Percentiles rank a stretch among this genome's conserved stretches.
phyloP scores from a whole-genome alignment of 2,329 filamentous ascomycete species.

The Ophiostoma tasmaniense region DNA sequence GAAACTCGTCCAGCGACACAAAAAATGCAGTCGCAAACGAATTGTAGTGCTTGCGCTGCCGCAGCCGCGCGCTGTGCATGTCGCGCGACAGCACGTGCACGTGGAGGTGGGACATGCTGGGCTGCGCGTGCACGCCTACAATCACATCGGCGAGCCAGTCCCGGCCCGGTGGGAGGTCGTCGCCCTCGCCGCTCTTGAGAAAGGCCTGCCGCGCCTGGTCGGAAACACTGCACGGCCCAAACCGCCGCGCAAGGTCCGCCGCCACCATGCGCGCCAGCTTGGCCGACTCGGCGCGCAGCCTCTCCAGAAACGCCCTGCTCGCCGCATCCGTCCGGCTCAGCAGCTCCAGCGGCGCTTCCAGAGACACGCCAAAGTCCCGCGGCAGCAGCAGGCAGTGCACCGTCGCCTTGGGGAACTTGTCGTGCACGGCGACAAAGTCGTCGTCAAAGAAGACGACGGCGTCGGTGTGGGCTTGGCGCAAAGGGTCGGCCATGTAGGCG shows the following conservation, averaged over 20 bases:
- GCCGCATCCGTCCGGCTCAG: constrained; percentile 40
- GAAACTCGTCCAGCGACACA: constrained; percentile 69
- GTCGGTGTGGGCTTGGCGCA: constrained; percentile 24
- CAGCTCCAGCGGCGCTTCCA: constrained; percentile 68
- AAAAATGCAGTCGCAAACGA: constrained; percentile 85
- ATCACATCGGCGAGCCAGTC: constrained; percentile 71
- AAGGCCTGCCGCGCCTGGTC: constrained; percentile 60
- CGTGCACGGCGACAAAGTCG: constrained; percentile 69
- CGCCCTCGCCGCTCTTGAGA: constrained; percentile 54
- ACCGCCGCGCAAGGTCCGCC: constrained; percentile 62
- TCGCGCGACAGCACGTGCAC: constrained; percentile 80
- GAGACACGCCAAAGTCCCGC: constrained; percentile 41
- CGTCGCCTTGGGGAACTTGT: constrained; percentile 76
- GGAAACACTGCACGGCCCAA: constrained; percentile 52
- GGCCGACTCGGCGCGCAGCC: constrained; percentile 51
- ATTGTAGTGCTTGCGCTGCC: constrained; percentile 82
- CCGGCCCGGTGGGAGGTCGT: constrained; percentile 58
- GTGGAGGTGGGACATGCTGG: constrained; percentile 88
- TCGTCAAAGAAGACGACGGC: constrained; percentile 57
- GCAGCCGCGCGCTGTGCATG: constrained; percentile 62
- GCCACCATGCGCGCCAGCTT: constrained; percentile 59
- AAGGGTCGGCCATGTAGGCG: constrained; percentile 56
- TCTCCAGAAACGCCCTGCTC: constrained; percentile 50
- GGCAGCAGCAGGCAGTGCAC: constrained; percentile 86
- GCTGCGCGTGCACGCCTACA: constrained; percentile 75